A percentile compares a stretch with the other conserved stretches of the same genome.
Evolutionary conservation across 768 basidiomycete genomes (phyloP).

Genomic region (Pisolithus orientalis): DNA sequence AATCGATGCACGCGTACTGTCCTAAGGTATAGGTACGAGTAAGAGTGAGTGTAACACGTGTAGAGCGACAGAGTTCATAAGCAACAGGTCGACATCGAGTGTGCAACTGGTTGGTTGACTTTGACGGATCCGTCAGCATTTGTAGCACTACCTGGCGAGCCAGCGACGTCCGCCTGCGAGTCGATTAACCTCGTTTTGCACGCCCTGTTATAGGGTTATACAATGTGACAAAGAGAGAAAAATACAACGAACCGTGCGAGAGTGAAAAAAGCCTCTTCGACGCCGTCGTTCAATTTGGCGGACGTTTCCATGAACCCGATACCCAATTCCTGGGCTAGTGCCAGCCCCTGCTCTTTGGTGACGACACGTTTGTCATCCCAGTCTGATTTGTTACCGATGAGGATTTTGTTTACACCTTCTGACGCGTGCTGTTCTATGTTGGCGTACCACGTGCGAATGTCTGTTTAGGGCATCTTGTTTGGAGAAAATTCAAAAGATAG

Average conservation of each 20-base stretch:
- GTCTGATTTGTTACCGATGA: constrained; percentile 98
- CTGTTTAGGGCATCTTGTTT: constrained; percentile 34
- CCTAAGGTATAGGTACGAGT: too few relatives aligned
- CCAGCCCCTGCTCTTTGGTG: constrained; percentile 85
- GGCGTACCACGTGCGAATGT: constrained; percentile 96
- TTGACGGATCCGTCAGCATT: constrained; percentile 56
- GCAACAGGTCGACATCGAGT: constrained; percentile 46
- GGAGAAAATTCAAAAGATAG: constrained; percentile 4
- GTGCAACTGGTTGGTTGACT: constrained; percentile 53
- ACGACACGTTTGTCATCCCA: constrained; percentile 96
- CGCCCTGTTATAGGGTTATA: constrained; percentile 50
- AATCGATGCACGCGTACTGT: too few relatives aligned
- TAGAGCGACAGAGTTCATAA: constrained; percentile 25
- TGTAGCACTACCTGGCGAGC: constrained; percentile 29
- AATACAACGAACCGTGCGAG: constrained; percentile 70
- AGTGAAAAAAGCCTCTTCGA: constrained; percentile 98
- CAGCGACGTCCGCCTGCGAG: constrained; percentile 66
- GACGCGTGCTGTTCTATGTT: constrained; percentile 99
- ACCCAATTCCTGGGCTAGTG: constrained; percentile 87
- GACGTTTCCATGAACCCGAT: constrained; percentile 97
- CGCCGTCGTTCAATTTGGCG: constrained; percentile 94
- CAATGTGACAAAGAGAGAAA: neutral
- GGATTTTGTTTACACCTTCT: constrained; percentile 98
- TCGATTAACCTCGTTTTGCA: constrained; percentile 98
- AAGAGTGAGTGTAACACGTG: too few relatives aligned